Conservation (phyloP, 2,329 filamentous ascomycete genomes). For the Colletotrichum destructivum region DNA sequence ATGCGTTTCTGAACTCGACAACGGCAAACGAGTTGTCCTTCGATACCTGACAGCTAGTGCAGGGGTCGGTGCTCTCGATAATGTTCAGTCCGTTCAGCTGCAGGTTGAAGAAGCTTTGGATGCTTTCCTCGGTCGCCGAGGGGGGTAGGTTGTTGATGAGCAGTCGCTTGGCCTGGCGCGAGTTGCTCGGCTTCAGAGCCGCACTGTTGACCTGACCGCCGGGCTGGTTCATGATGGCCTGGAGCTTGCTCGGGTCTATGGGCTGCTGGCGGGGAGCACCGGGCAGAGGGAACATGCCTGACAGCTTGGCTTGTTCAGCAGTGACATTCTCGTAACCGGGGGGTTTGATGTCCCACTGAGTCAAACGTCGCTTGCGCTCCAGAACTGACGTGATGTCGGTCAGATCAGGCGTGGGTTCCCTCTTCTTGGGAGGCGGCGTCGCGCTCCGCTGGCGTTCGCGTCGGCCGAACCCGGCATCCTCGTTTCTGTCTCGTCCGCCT, state of each 20-base stretch:
- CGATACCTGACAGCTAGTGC: slow-evolving; percentile 85
- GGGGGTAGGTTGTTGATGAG: slow-evolving; percentile 87
- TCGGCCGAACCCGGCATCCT: slow-evolving; percentile 52
- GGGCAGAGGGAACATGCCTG: slow-evolving; percentile 98
- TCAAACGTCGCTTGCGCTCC: slow-evolving; percentile 91
- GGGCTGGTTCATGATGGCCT: slow-evolving; percentile 95
- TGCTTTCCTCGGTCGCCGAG: slow-evolving; percentile 79
- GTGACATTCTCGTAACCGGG: slow-evolving; percentile 98
- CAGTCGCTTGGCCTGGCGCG: slow-evolving; percentile 93
- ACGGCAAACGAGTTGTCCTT: slow-evolving; percentile 86
- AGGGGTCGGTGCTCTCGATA: slow-evolving; percentile 86
- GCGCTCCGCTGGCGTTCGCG: slow-evolving; percentile 78
- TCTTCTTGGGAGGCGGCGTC: slow-evolving; percentile 87
- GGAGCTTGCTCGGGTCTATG: slow-evolving; percentile 93
- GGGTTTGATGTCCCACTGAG: slow-evolving; percentile 99
- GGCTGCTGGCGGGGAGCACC: slow-evolving; percentile 95
- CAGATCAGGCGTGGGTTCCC: slow-evolving; percentile 95
- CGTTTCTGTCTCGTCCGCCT: slow-evolving; percentile 63
- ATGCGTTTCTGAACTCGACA: slow-evolving; percentile 88
- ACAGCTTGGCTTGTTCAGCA: slow-evolving; percentile 97
- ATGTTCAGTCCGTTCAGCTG: slow-evolving; percentile 98
- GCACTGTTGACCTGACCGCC: slow-evolving; percentile 79
- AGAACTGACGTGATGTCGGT: slow-evolving; percentile 87
- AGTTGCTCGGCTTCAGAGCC: slow-evolving; percentile 92
- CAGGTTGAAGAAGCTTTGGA: slow-evolving; percentile 93